These are phyloP conservation scores for Ceratocystis smalleyi DNA, from an alignment of 2,329 filamentous ascomycete genomes.

Conservation along the genomic window DNA sequence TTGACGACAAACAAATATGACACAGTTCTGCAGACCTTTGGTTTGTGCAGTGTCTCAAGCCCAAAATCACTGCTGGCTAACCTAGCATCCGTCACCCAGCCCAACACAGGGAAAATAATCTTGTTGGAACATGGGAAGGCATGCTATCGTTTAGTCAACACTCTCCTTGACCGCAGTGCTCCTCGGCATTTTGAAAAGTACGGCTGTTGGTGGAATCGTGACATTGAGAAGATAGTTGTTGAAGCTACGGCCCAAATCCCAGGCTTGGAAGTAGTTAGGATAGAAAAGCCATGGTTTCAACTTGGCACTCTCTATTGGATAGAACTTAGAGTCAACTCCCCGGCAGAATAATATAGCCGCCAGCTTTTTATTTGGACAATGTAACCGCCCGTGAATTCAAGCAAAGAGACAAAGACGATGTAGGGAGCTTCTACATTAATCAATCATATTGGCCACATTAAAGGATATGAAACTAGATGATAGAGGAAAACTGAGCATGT, in stretches of 20 bases:
- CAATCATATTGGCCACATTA: too few relatives aligned
- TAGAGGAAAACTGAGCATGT: too few relatives aligned
- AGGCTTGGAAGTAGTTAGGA: conserved; percentile 40
- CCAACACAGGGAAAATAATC: conserved; percentile 42
- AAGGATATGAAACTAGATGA: too few relatives aligned
- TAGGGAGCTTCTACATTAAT: too few relatives aligned
- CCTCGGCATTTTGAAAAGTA: conserved; percentile 41
- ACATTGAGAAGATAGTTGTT: conserved; percentile 40
- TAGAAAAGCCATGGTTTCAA: conserved; percentile 38
- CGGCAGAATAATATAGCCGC: too few relatives aligned
- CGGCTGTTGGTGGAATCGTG: conserved; percentile 55
- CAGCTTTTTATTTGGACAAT: too few relatives aligned
- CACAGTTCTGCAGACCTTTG: conserved; percentile 49
- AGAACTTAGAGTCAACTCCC: conserved; percentile 33
- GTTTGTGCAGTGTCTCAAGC: conserved; percentile 45
- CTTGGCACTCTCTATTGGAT: conserved; percentile 44
- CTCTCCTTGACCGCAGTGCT: conserved; percentile 39
- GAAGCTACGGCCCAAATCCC: conserved; percentile 33
- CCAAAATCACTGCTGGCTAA: conserved; percentile 38
- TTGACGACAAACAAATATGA: conserved; percentile 32
- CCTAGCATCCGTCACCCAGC: conserved; percentile 37
- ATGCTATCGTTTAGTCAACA: conserved; percentile 39
- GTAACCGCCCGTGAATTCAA: too few relatives aligned
- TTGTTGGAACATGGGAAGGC: conserved; percentile 48
- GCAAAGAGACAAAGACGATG: too few relatives aligned